Evolutionary conservation across 108 stramenopile species (phyloP).

Genomic region (Nitzschia inconspicua): DNA sequence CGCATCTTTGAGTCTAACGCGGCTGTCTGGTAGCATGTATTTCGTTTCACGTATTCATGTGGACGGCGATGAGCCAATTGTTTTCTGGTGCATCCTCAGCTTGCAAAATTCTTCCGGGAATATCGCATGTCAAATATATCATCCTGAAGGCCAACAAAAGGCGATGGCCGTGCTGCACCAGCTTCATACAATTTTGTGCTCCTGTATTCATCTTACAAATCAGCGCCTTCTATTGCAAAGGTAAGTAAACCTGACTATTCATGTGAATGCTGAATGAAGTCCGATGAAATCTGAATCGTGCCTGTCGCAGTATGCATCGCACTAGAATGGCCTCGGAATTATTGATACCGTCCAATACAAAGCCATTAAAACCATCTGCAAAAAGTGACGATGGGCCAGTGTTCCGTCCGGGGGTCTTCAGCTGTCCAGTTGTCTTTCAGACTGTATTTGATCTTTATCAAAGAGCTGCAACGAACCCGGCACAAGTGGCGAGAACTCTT

Average conservation of each 20-base stretch:
- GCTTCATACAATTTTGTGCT: slow-evolving; percentile 17
- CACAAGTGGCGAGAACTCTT: slow-evolving; percentile 50
- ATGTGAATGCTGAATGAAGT: not conserved
- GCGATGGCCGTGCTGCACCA: slow-evolving; percentile 30
- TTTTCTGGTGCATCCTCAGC: slow-evolving; percentile 66
- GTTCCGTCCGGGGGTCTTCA: slow-evolving; percentile 31
- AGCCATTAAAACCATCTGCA: slow-evolving; percentile 7
- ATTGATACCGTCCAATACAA: slow-evolving; percentile 35
- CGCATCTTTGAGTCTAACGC: slow-evolving; percentile 5
- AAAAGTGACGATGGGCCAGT: not conserved
- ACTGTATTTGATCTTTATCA: slow-evolving; percentile 44
- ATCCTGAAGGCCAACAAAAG: slow-evolving; percentile 51
- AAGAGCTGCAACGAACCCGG: slow-evolving; percentile 47
- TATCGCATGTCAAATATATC: slow-evolving; percentile 53
- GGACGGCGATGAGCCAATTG: not conserved
- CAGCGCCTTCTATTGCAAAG: slow-evolving; percentile 61
- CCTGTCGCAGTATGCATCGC: slow-evolving; percentile 40
- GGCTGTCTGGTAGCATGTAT: slow-evolving; percentile 12
- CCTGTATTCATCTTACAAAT: slow-evolving; percentile 55
- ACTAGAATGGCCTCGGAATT: slow-evolving; percentile 47
- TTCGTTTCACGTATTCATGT: slow-evolving; percentile 19
- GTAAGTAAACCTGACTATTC: slow-evolving; percentile 8
- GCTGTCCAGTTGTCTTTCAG: slow-evolving; percentile 57
- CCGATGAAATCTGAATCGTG: not conserved
- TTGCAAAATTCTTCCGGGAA: slow-evolving; percentile 30